Base-by-base conservation (phyloP, 2,329 filamentous ascomycete species). In the Trichoderma hamatum region DNA sequence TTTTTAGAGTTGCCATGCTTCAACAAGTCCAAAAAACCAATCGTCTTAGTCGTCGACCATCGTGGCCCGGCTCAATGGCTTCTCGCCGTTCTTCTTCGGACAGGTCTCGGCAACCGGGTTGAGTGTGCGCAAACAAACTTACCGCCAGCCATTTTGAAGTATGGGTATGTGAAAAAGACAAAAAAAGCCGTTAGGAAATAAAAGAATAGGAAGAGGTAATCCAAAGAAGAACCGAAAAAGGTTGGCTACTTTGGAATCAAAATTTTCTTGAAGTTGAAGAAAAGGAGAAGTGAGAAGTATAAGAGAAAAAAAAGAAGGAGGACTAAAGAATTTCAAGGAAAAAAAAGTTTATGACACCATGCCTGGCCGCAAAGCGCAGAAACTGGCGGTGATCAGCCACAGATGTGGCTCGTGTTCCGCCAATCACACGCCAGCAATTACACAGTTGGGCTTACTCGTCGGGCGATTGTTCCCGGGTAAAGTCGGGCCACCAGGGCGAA, bases 71-170 rank as follows among this genome's bases (percentile, higher is more conserved):
- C 71, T 72, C 73, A 75, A 74, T 74, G 70, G 72, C 72, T 70
- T 39, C 63, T 61, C 51, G n/a, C 16, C 36, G 46, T 52, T 70
- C 63, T 34, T 52, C 51, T 60, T 52, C 61, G 26, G 46, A 62
- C 43, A 55, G 51, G 61, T 34, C 51, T 21, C 43, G 55, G 55
- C 55, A 70, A 39, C 55, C 39, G 24, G 36, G 26, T 49, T 39
- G 14, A 10, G 24, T 14, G 69, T 34, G 26, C 19, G 34, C 32
- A 7, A 7, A 13, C 56, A 66, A 30, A 83, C 81, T 82, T 80
- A 83, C 81, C 81, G 75, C 80, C 80, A 80, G 81, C 81, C 81
- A 83, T 83, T 80, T 76, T 82, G 78, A 73, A 72, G 69, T 62
- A 72, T 72, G 69, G 71, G 66, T 72, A 71, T 72, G 58, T 71